These are phyloP conservation scores for Fusarium sambucinum DNA, from an alignment of 2,329 filamentous ascomycete genomes.

Conservation along the genomic window DNA sequence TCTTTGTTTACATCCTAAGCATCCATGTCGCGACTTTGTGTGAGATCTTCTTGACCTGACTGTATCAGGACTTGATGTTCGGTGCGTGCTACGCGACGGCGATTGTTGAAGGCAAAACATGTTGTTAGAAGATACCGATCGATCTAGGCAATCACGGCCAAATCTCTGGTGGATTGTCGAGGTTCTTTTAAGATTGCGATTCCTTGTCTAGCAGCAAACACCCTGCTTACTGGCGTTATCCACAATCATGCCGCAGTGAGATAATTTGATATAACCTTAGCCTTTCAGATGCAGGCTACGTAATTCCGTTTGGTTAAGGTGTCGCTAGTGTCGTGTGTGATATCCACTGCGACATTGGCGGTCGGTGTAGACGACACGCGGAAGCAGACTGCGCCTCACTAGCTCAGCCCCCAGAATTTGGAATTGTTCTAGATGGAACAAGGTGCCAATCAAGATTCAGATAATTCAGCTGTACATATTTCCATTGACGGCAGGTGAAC, in stretches of 20 bases:
- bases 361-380: neutral
- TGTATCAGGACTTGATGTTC: neutral
- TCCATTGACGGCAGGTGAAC: neutral
- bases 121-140: no score
- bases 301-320: neutral
- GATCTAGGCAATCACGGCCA: neutral
- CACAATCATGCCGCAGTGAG: constrained; percentile 20
- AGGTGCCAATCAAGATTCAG: neutral
- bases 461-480: neutral
- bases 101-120: constrained; percentile 3
- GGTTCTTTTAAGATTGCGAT: constrained; percentile 13
- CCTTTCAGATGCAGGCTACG: constrained; percentile 5
- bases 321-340: neutral
- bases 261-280: constrained; percentile 25
- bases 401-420: constrained; percentile 24
- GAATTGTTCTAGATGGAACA: constrained; percentile 11
- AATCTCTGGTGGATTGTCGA: neutral
- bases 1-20: constrained; percentile 40
- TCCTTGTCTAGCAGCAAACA: neutral
- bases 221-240: constrained; percentile 1
- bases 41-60: constrained; percentile 36
- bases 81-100: neutral
- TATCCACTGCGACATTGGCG: neutral
- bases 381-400: constrained; percentile 14
- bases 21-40: constrained; percentile 44